Evolutionary conservation across 371 early-diverging fungal species (phyloP), one percentile per base, ranked within the genome.

Genomic region (Gilbertella persicaria): DNA sequence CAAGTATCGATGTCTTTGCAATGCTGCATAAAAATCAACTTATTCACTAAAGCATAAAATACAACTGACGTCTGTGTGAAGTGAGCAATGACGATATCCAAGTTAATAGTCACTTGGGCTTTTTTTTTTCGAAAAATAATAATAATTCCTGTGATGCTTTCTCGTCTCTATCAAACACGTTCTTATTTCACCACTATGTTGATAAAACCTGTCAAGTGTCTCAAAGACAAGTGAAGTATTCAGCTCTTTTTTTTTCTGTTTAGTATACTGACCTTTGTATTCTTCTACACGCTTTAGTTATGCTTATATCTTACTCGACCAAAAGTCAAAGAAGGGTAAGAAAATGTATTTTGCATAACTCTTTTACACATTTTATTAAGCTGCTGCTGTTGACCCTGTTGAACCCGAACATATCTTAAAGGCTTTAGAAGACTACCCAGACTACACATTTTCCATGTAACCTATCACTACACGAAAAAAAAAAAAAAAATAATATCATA

Each of bases 241-340:
- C 5, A 23, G 17, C 21, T 3, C 25, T 12, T 26, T 20, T 16
- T 12, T 35, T 8, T 16, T 7, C 3, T 38, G 5, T 10, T 8
- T 17, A 2, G 5, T 12, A 30, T 35, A 50, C 26, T 29, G 24
- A 25, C 3, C 23, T 14, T 4, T n/a, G 10, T 45, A 10, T 13
- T 38, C 2, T 21, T n/a, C n/a, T n/a, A n/a, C n/a, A n/a, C n/a
- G n/a, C n/a, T n/a, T 21, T 48, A 65, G 93, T 69, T 93, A 93
- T 60, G 70, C 91, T 1, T 93, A 93, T 55, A 56, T 93, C 20
- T 54, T 93, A 30, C 57, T 88, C 26, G 92, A 93, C 50, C 76
- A 84, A 45, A 61, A 64, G 24, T 73, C 89, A n/a, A 73, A 79
- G 19, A 73, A 77, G 48, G 67, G 67, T 64, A 59, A 8, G 19